These are phyloP conservation scores for Sclerotinia glacialis DNA, from an alignment of 2,329 filamentous ascomycete species.

Conservation along the genomic window DNA sequence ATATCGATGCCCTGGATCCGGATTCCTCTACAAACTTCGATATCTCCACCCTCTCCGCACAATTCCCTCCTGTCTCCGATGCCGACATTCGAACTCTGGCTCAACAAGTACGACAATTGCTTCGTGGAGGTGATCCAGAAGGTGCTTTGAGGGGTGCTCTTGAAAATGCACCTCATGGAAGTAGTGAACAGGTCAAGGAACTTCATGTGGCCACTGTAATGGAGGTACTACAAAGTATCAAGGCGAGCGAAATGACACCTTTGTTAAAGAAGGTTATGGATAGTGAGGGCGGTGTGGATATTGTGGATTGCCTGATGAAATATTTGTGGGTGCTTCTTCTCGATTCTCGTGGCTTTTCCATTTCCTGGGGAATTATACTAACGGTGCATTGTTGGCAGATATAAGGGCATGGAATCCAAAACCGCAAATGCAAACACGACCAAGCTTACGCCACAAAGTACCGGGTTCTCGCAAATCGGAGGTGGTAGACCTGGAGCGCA, in stretches of 20 bases:
- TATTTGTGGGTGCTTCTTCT: slow-evolving; percentile 67
- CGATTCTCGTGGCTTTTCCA: background rate
- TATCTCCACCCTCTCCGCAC: slow-evolving; percentile 72
- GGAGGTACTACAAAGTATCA: slow-evolving; percentile 93
- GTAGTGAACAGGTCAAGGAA: slow-evolving; percentile 63
- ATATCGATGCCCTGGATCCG: slow-evolving; percentile 87
- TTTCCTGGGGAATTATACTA: background rate
- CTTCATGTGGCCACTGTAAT: slow-evolving; percentile 82
- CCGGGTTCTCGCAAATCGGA: slow-evolving; percentile 77
- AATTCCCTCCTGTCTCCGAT: slow-evolving; percentile 70
- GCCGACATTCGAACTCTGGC: slow-evolving; percentile 75
- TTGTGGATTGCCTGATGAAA: slow-evolving; percentile 93
- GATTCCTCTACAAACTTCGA: slow-evolving; percentile 93
- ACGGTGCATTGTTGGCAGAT: slow-evolving; percentile 49
- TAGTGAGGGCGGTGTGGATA: slow-evolving; percentile 75
- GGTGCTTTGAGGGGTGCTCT: slow-evolving; percentile 80
- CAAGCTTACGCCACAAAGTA: slow-evolving; percentile 69
- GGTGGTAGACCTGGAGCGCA: slow-evolving; percentile 49
- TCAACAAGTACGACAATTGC: slow-evolving; percentile 79
- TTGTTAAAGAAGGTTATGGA: slow-evolving; percentile 79
- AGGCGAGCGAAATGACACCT: slow-evolving; percentile 91
- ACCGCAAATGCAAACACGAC: slow-evolving; percentile 36
- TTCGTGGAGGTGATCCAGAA: slow-evolving; percentile 82
- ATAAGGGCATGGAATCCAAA: slow-evolving; percentile 77
- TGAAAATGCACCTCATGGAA: slow-evolving; percentile 78